A percentile compares a stretch with the other conserved stretches of the same genome.
phyloP scores from a whole-genome alignment of 2,329 filamentous ascomycete genomes.

The Penicillium thymicola region DNA sequence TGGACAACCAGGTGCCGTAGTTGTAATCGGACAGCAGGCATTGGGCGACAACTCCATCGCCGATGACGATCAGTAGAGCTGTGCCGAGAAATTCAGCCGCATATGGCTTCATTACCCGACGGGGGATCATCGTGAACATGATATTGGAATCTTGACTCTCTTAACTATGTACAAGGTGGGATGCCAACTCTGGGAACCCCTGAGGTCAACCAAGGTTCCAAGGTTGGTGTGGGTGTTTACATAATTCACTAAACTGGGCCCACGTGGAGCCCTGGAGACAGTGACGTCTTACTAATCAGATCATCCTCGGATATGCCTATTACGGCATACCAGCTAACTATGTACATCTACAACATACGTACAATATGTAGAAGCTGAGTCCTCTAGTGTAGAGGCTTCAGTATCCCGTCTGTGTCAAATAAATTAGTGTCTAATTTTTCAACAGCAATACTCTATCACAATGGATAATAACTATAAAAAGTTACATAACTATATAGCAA shows the following conservation, averaged over 20 bases:
- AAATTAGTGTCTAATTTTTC: background rate
- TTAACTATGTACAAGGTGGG: background rate
- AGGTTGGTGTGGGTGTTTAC: background rate
- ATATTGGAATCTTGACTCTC: background rate
- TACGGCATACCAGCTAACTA: background rate
- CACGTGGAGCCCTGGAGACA: background rate
- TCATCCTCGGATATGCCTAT: background rate
- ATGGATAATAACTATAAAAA: background rate
- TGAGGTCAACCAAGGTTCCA: background rate
- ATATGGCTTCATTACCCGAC: constrained; percentile 24
- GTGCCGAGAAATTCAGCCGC: constrained; percentile 33
- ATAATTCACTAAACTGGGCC: background rate
- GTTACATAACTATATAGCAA: background rate
- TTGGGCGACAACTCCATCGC: constrained; percentile 34
- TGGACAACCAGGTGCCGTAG: constrained; percentile 35
- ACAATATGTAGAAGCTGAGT: background rate
- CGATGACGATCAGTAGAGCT: constrained; percentile 32
- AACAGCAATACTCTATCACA: background rate
- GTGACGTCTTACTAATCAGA: background rate
- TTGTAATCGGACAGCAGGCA: constrained; percentile 32
- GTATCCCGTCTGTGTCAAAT: background rate
- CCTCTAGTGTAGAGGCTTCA: background rate
- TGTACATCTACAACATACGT: background rate
- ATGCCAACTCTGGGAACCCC: background rate
- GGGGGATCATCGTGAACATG: constrained; percentile 12